Conservation (phyloP, 2,329 filamentous ascomycete genomes). For the Penicillium sp. region DNA sequence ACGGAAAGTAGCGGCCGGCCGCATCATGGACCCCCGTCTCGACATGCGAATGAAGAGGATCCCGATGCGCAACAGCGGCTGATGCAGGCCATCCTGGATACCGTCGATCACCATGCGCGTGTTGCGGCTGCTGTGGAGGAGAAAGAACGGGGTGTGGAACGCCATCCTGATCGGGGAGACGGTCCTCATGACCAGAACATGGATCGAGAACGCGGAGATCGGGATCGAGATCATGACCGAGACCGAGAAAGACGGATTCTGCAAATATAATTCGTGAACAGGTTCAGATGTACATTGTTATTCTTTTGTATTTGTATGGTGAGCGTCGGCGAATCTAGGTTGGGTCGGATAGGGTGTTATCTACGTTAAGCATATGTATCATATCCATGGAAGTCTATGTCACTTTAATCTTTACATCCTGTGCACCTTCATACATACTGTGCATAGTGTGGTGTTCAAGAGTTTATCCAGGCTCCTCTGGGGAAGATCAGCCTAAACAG, state of each 20-base stretch:
- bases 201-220: constrained; percentile 16
- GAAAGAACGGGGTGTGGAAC: constrained; percentile 24
- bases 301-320: constrained; percentile 12
- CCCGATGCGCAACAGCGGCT: constrained; percentile 42
- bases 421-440: not conserved
- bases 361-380: not conserved
- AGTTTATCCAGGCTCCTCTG: no score
- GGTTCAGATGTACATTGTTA: not conserved
- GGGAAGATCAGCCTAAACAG: no score
- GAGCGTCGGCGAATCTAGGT: constrained; percentile 17
- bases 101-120: constrained; percentile 40
- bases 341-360: constrained; percentile 9
- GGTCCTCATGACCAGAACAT: not conserved
- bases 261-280: constrained; percentile 11
- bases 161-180: constrained; percentile 7
- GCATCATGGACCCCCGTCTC: constrained; percentile 19
- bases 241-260: constrained; percentile 32
- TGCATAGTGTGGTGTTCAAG: no score
- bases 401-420: not conserved
- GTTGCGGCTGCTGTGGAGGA: constrained; percentile 36
- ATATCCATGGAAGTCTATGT: constrained; percentile 9
- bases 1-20: constrained; percentile 27
- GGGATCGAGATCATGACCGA: constrained; percentile 18
- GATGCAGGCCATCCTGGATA: constrained; percentile 46
- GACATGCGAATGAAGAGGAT: constrained; percentile 33